Evolutionary conservation across 2,329 filamentous ascomycete genomes (phyloP), one percentile per base, ranked within the genome.

Genomic region (Davidsoniella neocaledoniae): DNA sequence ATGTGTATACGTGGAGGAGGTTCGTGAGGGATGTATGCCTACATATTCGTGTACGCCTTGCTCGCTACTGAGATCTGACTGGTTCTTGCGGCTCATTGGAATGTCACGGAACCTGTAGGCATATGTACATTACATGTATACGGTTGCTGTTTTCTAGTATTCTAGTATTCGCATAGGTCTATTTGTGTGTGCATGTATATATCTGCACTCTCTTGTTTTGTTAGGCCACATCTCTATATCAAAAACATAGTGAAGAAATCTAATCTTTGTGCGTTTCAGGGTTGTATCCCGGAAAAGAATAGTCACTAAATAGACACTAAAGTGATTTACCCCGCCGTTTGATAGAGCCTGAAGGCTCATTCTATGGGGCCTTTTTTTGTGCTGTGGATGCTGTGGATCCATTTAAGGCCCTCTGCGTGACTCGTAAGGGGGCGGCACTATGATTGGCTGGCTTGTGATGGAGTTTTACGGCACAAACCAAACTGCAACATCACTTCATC

Each of bases 291-390:
- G 40, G 50, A 8, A 48, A 47, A 48, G 21, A 41, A 43, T 25
- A 43, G 38, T 29, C 49, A 51, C 29, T 51, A 47, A 51, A 51
- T 25, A 43, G 38, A 21, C 49, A 51, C 29, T 51, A 47, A 51
- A 51, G 21, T 45, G 37, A 39, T 48, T 48, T 51, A 45, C 50
- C 50, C 50, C 45, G 45, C 50, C 25, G 49, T 43, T 48, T 33
- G 26, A 33, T 9, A 9, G 29, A 36, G 39, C 44, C 25, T 37
- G 7, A 21, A 12, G 42, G n/a, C 41, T 26, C 14, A 46, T 21
- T 36, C 40, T 49, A 36, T n/a, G 39, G 21, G 25, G 46, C 46
- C 23, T 43, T 36, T 33, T 12, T 33, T 12, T 33, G 29, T 12
- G 3, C 12, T 33, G 29, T 33, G 29, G 12, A 25, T 21, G 5